These are phyloP conservation scores for Carex arenaria DNA, from an alignment of 202 grass and related monocot species.

Conservation along the genomic window DNA sequence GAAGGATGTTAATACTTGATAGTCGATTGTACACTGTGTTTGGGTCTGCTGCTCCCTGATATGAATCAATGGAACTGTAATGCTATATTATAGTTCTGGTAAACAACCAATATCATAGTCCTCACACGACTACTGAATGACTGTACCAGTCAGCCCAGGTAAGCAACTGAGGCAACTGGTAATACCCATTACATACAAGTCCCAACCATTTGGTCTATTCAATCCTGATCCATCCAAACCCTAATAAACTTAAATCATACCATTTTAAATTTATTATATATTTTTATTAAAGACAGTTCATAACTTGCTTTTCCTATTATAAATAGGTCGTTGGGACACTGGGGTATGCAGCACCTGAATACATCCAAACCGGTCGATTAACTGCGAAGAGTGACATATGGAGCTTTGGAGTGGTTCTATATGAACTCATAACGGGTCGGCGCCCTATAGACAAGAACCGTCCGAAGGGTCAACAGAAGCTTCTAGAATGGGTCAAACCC, in stretches of 20 bases:
- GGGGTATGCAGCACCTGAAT: conserved; percentile 88
- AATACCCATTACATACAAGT: not conserved
- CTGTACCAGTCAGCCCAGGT: not conserved
- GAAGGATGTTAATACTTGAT: not conserved
- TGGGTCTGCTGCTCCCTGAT: not conserved
- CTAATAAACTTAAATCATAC: not conserved
- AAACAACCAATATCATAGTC: not conserved
- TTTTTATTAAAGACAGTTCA: not conserved
- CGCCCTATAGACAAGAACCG: conserved; percentile 79
- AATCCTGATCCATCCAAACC: not conserved
- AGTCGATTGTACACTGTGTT: not conserved
- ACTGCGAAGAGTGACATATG: conserved; percentile 83
- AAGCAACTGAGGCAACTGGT: not conserved
- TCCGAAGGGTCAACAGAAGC: conserved; percentile 83
- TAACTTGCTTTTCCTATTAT: not conserved
- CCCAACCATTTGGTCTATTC: not conserved
- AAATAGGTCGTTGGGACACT: conserved; percentile 77
- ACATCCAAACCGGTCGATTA: conserved; percentile 91
- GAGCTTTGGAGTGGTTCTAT: conserved; percentile 95
- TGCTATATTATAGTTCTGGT: not conserved
- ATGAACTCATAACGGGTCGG: conserved; percentile 82
- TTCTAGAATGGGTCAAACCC: conserved; percentile 90
- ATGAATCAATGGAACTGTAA: not conserved
- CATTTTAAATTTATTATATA: not conserved
- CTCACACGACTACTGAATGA: not conserved